Conservation (phyloP, 441 rosid species). For the Euphorbia corollata region DNA sequence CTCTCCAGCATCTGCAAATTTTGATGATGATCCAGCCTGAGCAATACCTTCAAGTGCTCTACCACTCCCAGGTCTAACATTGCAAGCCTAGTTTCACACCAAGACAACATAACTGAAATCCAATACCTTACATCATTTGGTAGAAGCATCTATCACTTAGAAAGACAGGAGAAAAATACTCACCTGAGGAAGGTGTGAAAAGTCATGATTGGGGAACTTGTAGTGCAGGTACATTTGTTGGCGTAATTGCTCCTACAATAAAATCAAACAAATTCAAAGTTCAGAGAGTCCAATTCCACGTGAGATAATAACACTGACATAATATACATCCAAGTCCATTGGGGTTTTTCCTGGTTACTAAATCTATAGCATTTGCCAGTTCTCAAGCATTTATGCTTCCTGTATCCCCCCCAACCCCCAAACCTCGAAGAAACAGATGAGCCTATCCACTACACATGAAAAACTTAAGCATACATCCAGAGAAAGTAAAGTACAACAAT, state of each 20-base stretch:
- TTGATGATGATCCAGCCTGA: slow-evolving; percentile 19
- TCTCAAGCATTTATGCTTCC: neutral
- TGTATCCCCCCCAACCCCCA: neutral
- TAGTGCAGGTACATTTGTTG: slow-evolving; percentile 21
- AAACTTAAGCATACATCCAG: neutral
- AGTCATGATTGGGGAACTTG: slow-evolving; percentile 21
- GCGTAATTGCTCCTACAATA: slow-evolving; percentile 29
- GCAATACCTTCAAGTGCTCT: slow-evolving; percentile 13
- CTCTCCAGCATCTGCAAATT: slow-evolving; percentile 22
- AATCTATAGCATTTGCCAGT: neutral
- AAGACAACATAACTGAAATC: slow-evolving; percentile 10
- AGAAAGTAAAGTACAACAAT: slow-evolving; percentile 3
- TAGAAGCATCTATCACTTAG: slow-evolving; percentile 11
- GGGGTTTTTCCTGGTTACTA: neutral
- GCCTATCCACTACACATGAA: neutral
- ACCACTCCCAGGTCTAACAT: slow-evolving; percentile 16
- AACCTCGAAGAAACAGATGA: neutral
- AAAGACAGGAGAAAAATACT: neutral
- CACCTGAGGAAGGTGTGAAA: slow-evolving; percentile 27
- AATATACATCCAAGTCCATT: neutral
- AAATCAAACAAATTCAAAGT: neutral
- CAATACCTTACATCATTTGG: neutral
- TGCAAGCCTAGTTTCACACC: slow-evolving; percentile 24
- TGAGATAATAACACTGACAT: slow-evolving; percentile 1
- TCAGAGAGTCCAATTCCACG: slow-evolving; percentile 8